Conservation (phyloP, 176 grass and related monocot species). For the Aegilops tauschii region DNA sequence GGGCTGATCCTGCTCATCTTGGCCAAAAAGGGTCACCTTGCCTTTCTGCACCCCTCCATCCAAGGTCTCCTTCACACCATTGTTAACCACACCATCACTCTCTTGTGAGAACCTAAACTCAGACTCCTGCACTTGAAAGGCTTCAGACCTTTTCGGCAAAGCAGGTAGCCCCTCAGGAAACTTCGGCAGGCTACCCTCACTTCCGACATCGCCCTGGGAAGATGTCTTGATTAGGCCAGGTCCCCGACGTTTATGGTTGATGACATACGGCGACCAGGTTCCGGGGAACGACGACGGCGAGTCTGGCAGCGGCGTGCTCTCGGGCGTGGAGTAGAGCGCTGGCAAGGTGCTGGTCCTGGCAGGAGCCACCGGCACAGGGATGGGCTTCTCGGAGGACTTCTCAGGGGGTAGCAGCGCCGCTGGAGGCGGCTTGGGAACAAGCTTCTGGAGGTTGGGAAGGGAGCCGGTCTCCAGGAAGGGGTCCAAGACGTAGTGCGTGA, state of each 20-base stretch:
- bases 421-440: slow-evolving; percentile 13
- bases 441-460: slow-evolving; percentile 19
- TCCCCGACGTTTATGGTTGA: slow-evolving; percentile 89
- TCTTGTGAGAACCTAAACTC: slow-evolving; percentile 25
- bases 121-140: slow-evolving; percentile 19
- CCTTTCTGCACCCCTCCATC: slow-evolving; percentile 25
- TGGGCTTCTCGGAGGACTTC: slow-evolving; percentile 22
- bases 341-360: slow-evolving; percentile 49
- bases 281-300: slow-evolving; percentile 68
- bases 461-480: slow-evolving; percentile 56
- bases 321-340: slow-evolving; percentile 67
- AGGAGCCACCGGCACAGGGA: slow-evolving; percentile 35
- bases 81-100: not conserved
- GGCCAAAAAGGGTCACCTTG: slow-evolving; percentile 1
- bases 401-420: slow-evolving; percentile 1
- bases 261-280: slow-evolving; percentile 71
- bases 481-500: slow-evolving; percentile 60
- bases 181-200: slow-evolving; percentile 3
- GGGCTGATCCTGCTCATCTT: slow-evolving; percentile 21
- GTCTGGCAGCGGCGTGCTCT: slow-evolving; percentile 63
- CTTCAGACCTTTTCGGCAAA: slow-evolving; percentile 4
- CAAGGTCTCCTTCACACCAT: not conserved
- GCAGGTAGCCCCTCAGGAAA: slow-evolving; percentile 11
- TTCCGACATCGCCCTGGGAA: slow-evolving; percentile 27
- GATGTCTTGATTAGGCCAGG: slow-evolving; percentile 52